Base-by-base conservation (phyloP, 345 rosid species). In the Hirschfeldia incana region DNA sequence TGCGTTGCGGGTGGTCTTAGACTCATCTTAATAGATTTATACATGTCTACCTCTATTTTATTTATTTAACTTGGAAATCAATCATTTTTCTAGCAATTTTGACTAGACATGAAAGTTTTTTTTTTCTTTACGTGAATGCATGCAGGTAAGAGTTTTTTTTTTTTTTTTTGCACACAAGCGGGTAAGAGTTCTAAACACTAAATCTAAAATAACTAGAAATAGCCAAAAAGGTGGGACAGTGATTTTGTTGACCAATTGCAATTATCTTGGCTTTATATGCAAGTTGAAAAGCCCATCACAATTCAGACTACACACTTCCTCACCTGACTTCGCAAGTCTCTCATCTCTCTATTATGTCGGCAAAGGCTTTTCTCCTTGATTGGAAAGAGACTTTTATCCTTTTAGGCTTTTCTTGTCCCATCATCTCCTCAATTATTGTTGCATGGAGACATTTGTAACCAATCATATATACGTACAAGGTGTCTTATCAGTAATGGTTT, bases 301-400 rank as follows among this genome's bases (percentile, higher is more conserved):
- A 49, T 29, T 10, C 79, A 57, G 5, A 49, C 62, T 69, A 11
- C 39, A 68, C 79, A 73, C 57, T 49, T 49, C 57, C 57, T 49
- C n/a, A 21, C 55, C n/a, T 49, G n/a, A 66, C 32, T 64, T 27
- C 17, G 28, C 67, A 34, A 11, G 49, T 16, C 62, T 46, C n/a
- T 67, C 29, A 34, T 39, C 58, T 51, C 65, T 62, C 61, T 51
- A 1, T 72, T 73, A 67, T 60, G 82, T 79, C 78, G 78, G 82
- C 78, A 73, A n/a, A 73, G 10, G 5, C 59, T 70, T 49, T 69
- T 62, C 69, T 61, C 36, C 29, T 69, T 74, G 34, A 36, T 61
- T 62, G 10, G n/a, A 37, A 62, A 34, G 26, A 76, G 70, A 77
- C 63, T 68, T 42, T 44, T 68, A 59, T 60, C 74, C 8, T 11